Percentiles rank a stretch among this genome's conserved stretches.
Conservation (phyloP, 2,329 filamentous ascomycete species). For the Fusarium sp. region DNA sequence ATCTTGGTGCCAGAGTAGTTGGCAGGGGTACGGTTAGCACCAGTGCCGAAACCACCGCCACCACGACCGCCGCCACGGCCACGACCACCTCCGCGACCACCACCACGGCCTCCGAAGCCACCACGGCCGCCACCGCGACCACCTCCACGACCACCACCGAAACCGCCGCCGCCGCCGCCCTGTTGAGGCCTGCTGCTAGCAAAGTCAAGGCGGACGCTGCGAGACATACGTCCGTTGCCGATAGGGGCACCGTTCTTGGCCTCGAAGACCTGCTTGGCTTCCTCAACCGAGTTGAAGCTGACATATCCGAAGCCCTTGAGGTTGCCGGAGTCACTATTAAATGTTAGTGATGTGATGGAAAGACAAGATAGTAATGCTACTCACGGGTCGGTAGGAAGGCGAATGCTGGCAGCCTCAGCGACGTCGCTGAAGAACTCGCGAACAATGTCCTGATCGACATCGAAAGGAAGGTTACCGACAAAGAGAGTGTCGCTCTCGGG, state of each 20-base stretch:
- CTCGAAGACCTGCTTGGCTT: conserved; percentile 82
- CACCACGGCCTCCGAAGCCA: conserved; percentile 63
- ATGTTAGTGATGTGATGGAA: conserved; percentile 31
- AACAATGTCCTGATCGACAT: conserved; percentile 82
- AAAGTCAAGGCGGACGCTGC: conserved; percentile 87
- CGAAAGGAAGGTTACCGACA: conserved; percentile 91
- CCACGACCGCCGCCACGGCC: conserved; percentile 54
- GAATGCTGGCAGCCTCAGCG: conserved; percentile 81
- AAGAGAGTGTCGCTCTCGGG: conserved; percentile 89
- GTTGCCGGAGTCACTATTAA: conserved; percentile 78
- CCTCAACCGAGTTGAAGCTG: conserved; percentile 84
- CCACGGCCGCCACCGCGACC: conserved; percentile 64
- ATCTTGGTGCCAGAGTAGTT: conserved; percentile 80
- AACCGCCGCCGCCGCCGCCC: conserved; percentile 68
- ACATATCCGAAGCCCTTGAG: conserved; percentile 96
- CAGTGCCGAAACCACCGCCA: conserved; percentile 38
- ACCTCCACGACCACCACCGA: conserved; percentile 61
- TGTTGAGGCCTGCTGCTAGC: conserved; percentile 76
- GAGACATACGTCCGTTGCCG: conserved; percentile 77
- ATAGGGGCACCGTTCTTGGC: conserved; percentile 77
- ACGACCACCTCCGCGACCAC: conserved; percentile 66
- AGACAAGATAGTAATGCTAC: conserved; percentile 49
- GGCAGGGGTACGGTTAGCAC: conserved; percentile 48
- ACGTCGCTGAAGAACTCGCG: conserved; percentile 81
- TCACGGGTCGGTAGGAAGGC: conserved; percentile 87